Evolutionary conservation across 805 yeast genomes (phyloP).

Genomic region (Phaffomyces opuntiae): DNA sequence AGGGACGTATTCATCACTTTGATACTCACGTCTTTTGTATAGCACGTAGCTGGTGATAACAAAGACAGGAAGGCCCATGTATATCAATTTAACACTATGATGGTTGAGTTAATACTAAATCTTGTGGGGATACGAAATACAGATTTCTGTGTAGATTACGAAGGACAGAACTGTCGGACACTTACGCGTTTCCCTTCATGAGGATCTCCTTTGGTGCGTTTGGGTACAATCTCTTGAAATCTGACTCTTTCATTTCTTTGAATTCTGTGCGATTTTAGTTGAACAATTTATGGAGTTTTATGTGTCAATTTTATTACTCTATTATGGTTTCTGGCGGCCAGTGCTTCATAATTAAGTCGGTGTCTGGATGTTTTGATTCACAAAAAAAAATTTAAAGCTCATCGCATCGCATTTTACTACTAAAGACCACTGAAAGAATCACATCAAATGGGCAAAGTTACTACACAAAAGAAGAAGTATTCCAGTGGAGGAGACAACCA

Average conservation of each 20-base stretch:
- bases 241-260: slow-evolving; percentile 13
- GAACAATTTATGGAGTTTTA: too few species aligned
- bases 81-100: slow-evolving; percentile 16
- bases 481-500: slow-evolving; percentile 43
- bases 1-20: too few species aligned
- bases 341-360: not conserved
- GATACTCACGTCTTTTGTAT: slow-evolving; percentile 17
- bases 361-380: slow-evolving; percentile 1
- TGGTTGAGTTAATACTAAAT: too few species aligned
- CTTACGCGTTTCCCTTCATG: slow-evolving; percentile 17
- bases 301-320: too few species aligned
- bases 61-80: slow-evolving; percentile 18
- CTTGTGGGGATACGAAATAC: too few species aligned
- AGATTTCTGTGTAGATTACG: too few species aligned
- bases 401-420: slow-evolving; percentile 1
- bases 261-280: too few species aligned
- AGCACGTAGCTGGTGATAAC: slow-evolving; percentile 14
- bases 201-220: slow-evolving; percentile 17
- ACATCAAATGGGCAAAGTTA: slow-evolving; percentile 25
- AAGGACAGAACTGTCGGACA: not conserved
- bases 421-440: not conserved
- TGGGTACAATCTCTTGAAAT: slow-evolving; percentile 17
- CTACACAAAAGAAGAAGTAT: slow-evolving; percentile 55
- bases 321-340: too few species aligned
- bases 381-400: slow-evolving; percentile 4